Conservation (phyloP, 2,329 filamentous ascomycete species). For the Onygenales sp. region DNA sequence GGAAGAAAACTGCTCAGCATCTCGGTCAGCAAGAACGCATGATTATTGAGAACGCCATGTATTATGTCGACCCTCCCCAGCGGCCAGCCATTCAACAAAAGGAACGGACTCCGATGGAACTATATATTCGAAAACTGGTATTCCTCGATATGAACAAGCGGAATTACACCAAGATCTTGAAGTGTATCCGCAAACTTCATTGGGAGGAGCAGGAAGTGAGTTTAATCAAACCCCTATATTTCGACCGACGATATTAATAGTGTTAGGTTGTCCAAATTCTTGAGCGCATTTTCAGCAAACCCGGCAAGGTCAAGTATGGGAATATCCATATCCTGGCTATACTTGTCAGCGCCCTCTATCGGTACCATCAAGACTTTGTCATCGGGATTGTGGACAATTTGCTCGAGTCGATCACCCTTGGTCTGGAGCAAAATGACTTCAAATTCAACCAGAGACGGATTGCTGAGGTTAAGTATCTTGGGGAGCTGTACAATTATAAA, state of each 20-base stretch:
- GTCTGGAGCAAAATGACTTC: conserved; percentile 93
- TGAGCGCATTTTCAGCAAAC: conserved; percentile 89
- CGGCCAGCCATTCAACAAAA: conserved; percentile 93
- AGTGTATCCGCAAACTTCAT: conserved; percentile 88
- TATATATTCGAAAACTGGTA: conserved; percentile 85
- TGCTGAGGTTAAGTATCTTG: conserved; percentile 91
- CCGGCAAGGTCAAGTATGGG: conserved; percentile 93
- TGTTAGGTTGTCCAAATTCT: conserved; percentile 59
- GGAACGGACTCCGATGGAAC: conserved; percentile 83
- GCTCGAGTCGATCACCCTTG: conserved; percentile 76
- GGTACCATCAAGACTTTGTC: conserved; percentile 86
- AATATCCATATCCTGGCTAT: conserved; percentile 92
- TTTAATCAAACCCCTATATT: conserved; percentile 4
- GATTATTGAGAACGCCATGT: conserved; percentile 96
- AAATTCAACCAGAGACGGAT: conserved; percentile 92
- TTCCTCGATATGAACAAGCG: conserved; percentile 92
- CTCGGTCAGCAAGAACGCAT: conserved; percentile 93
- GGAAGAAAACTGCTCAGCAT: conserved; percentile 93
- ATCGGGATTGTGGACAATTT: conserved; percentile 87
- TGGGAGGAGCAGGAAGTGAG: conserved; percentile 84
- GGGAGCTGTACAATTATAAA: conserved; percentile 94
- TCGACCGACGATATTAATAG: not conserved
- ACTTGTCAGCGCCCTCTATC: conserved; percentile 75
- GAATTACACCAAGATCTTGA: conserved; percentile 86
- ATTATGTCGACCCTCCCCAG: conserved; percentile 93